Evolutionary conservation across 768 basidiomycete genomes (phyloP).

Genomic region (Lenzites betulinus): DNA sequence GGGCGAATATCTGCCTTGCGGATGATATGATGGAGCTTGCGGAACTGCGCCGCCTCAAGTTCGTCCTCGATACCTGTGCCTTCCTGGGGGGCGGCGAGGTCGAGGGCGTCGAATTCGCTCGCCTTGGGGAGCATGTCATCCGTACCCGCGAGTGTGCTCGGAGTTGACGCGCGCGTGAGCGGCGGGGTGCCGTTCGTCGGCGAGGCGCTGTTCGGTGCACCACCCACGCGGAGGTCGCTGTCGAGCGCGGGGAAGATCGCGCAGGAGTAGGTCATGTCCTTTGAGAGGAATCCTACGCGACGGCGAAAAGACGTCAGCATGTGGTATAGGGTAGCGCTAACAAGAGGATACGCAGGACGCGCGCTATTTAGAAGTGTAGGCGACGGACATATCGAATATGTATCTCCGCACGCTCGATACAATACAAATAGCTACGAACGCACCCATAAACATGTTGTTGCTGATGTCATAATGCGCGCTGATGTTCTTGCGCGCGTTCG

Average conservation of each 20-base stretch:
- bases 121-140: slow-evolving; percentile 14
- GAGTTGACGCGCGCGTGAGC: slow-evolving; percentile 16
- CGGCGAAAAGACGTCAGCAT: not conserved
- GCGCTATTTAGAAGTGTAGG: not conserved
- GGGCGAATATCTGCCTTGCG: slow-evolving; percentile 60
- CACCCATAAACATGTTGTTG: slow-evolving; percentile 72
- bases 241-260: slow-evolving; percentile 70
- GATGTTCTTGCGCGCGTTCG: slow-evolving; percentile 67
- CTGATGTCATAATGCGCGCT: slow-evolving; percentile 80
- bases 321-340: too few species aligned
- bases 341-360: too few species aligned
- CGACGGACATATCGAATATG: not conserved
- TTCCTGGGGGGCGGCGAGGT: not conserved
- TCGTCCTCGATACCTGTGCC: slow-evolving; percentile 12
- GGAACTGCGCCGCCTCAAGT: slow-evolving; percentile 37
- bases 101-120: not conserved
- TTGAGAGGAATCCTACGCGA: slow-evolving; percentile 50
- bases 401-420: not conserved
- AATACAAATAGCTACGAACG: not conserved
- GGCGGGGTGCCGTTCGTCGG: slow-evolving; percentile 7
- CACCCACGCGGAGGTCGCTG: slow-evolving; percentile 49
- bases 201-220: not conserved
- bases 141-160: slow-evolving; percentile 3
- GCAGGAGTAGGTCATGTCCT: slow-evolving; percentile 80
- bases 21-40: slow-evolving; percentile 67